phyloP scores from a whole-genome alignment of 2,329 filamentous ascomycete genomes.

The Neofusicoccum umdonicola region DNA sequence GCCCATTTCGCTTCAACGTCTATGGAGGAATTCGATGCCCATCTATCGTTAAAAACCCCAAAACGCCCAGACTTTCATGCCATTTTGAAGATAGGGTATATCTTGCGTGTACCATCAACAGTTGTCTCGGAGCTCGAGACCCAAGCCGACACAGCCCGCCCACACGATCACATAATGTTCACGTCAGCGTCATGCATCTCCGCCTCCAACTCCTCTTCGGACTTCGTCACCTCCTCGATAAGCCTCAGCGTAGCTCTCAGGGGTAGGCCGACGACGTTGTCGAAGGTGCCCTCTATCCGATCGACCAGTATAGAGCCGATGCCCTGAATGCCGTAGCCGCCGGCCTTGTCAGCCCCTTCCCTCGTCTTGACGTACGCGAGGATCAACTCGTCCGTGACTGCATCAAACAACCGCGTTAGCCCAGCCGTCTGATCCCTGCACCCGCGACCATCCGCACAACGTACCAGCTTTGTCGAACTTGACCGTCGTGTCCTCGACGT shows the following conservation, averaged over 20 bases:
- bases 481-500: slow-evolving; percentile 90
- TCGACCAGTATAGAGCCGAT: slow-evolving; percentile 83
- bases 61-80: slow-evolving; percentile 1
- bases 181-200: slow-evolving; percentile 26
- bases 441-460: not conserved
- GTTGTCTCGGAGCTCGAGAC: not conserved
- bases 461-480: slow-evolving; percentile 67
- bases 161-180: not conserved
- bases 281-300: slow-evolving; percentile 81
- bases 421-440: no score
- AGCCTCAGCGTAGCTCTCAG: slow-evolving; percentile 73
- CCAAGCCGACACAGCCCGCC: not conserved
- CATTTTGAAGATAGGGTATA: slow-evolving; percentile 16
- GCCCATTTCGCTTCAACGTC: not conserved
- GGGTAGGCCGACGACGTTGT: slow-evolving; percentile 92
- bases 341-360: slow-evolving; percentile 94
- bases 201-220: slow-evolving; percentile 58
- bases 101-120: slow-evolving; percentile 15
- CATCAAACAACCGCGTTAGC: not conserved
- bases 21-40: not conserved
- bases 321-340: slow-evolving; percentile 92
- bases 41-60: not conserved
- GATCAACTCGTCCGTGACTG: slow-evolving; percentile 76
- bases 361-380: slow-evolving; percentile 76
- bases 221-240: slow-evolving; percentile 83